Conservation (phyloP, 495 filamentous ascomycete genomes). For the Acidiella bohemica region DNA sequence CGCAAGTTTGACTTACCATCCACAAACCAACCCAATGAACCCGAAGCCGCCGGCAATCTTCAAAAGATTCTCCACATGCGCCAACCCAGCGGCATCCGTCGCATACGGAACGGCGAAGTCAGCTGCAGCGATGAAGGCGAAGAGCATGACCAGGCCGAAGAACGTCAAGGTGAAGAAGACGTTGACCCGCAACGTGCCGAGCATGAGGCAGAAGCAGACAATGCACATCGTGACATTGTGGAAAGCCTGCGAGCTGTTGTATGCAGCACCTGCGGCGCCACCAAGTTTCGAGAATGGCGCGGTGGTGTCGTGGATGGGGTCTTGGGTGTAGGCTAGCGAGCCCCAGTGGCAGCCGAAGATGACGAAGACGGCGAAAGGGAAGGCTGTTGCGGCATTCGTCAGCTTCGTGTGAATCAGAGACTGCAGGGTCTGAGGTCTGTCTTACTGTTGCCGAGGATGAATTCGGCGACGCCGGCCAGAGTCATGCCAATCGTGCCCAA, state of each 20-base stretch:
- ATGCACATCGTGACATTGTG: slow-evolving; percentile 21
- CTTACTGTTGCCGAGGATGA: slow-evolving; percentile 19
- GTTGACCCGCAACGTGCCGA: slow-evolving; percentile 17
- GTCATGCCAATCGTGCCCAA: slow-evolving; percentile 20
- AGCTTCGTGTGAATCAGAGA: neutral
- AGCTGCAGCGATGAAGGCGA: slow-evolving; percentile 20
- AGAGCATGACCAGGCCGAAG: slow-evolving; percentile 20
- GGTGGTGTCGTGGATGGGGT: slow-evolving; percentile 15
- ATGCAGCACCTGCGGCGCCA: slow-evolving; percentile 12
- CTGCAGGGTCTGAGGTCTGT: no score
- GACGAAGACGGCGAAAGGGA: slow-evolving; percentile 21
- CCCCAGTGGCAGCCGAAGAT: slow-evolving; percentile 20
- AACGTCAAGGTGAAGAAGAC: slow-evolving; percentile 15
- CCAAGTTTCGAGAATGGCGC: slow-evolving; percentile 5
- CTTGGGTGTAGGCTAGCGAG: slow-evolving; percentile 16
- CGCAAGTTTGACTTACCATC: no score
- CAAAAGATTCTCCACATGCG: slow-evolving; percentile 9
- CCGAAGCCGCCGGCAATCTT: slow-evolving; percentile 20
- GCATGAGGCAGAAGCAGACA: slow-evolving; percentile 17
- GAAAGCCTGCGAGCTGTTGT: slow-evolving; percentile 13
- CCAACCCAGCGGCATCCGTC: slow-evolving; percentile 6
- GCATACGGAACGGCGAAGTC: slow-evolving; percentile 13
- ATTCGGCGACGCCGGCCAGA: slow-evolving; percentile 19
- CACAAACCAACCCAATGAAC: slow-evolving; percentile 13
- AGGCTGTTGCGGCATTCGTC: slow-evolving; percentile 1